A percentile compares a stretch with the other conserved stretches of the same genome.
These are phyloP conservation scores for Coprinellus micaceus DNA, from an alignment of 768 basidiomycete genomes.

Conservation along the genomic window DNA sequence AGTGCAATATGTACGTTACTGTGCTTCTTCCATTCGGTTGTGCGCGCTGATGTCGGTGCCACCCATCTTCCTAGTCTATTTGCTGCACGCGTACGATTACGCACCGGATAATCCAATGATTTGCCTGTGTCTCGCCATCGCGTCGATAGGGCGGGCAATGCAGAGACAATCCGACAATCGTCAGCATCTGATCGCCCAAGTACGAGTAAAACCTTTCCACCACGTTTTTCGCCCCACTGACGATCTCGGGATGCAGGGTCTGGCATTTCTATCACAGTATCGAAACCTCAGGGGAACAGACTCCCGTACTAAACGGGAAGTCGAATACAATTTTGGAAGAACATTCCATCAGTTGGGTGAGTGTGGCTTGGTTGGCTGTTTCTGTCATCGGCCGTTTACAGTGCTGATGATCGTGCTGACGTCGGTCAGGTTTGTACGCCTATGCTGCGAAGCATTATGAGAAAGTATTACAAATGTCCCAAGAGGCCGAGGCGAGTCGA, in stretches of 20 bases:
- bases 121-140: conserved; percentile 76
- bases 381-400: not conserved
- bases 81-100: conserved; percentile 85
- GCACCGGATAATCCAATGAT: conserved; percentile 81
- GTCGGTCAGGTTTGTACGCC: conserved; percentile 62
- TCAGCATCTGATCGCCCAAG: conserved; percentile 81
- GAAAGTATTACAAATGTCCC: conserved; percentile 60
- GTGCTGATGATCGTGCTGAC: not conserved
- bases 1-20: conserved; percentile 77
- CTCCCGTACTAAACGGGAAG: conserved; percentile 55
- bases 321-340: conserved; percentile 91
- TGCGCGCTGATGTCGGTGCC: conserved; percentile 9
- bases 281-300: conserved; percentile 53
- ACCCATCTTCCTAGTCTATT: conserved; percentile 61
- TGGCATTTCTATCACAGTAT: conserved; percentile 84
- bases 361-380: conserved; percentile 13
- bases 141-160: conserved; percentile 87
- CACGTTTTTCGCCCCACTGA: not conserved
- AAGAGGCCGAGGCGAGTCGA: conserved; percentile 35
- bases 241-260: conserved; percentile 44
- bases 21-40: conserved; percentile 56
- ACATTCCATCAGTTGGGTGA: conserved; percentile 90
- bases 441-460: conserved; percentile 87
- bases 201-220: conserved; percentile 12
- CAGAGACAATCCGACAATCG: conserved; percentile 93